Evolutionary conservation across 306 rosid genomes (phyloP), one percentile per base, ranked within the genome.

Genomic region (Rosa rugosa): DNA sequence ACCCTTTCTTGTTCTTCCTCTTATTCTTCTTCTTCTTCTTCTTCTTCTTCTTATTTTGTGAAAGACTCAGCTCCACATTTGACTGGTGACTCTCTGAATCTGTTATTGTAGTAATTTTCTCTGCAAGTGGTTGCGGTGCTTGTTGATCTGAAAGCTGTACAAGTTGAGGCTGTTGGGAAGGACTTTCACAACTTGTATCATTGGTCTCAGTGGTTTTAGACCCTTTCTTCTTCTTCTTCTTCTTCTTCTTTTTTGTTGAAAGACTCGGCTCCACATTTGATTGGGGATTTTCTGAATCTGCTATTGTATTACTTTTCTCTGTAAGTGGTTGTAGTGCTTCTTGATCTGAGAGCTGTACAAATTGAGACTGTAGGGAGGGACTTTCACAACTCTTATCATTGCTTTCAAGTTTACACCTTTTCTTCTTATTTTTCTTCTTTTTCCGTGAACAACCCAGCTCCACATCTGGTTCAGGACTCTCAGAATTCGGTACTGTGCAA

Each of bases 21-120:
- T n/a, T n/a, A n/a, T n/a, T n/a, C n/a, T n/a, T n/a, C n/a, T n/a
- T n/a, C n/a, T n/a, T 54, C 23, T 53, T 53, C 13, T n/a, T 54
- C 25, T 56, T 20, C 76, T 51, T 73, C 49, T 54, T 73, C 63
- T 56, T 40, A 45, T 46, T 63, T 36, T 49, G 49, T 56, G 71
- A 34, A 53, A 56, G 49, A 63, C 60, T 31, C 71, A 63, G 14
- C 51, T 63, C 60, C 51, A 22, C n/a, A 44, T 34, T 22, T 2
- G n/a, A 38, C 4, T 9, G 47, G 40, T 31, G 51, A 22, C 63
- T 66, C 68, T 73, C 82, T 11, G 44, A 34, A 25, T 57, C 31
- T 57, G 8, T 62, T 62, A 27, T 27, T 5, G 40, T 25, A 11
- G 17, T 12, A 62, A 62, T 27, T 62, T 27, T 62, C 40, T 62